Evolutionary conservation across 2,329 filamentous ascomycete species (phyloP), one percentile per base, ranked within the genome.

Genomic region (Cytospora piceicola): DNA sequence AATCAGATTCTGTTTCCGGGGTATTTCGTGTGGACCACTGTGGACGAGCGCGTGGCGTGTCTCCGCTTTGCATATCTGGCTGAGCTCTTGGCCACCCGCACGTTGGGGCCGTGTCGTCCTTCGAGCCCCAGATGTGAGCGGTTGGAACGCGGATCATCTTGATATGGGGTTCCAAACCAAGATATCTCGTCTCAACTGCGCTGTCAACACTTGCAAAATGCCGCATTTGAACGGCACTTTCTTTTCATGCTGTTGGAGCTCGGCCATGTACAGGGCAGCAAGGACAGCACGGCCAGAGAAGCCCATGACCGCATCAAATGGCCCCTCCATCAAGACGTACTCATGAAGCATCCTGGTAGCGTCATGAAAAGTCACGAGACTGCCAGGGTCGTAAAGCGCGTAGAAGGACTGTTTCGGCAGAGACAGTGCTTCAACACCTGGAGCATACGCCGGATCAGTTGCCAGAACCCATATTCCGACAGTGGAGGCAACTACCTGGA

Each of bases 171-270:
- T 57, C 32, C 11, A 39, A 22, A 17, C 54, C 54, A 34, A 57
- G 54, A 20, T 57, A 57, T 4, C 20, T 30, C 54, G 7, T 9
- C 24, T 57, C 54, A 24, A 36, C 24, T 12, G 32, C 32, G n/a
- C 17, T 57, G 32, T 17, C 54, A 5, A 57, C 54, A 27, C n/a
- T n/a, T n/a, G n/a, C n/a, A 57, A 57, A 22, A 57, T 57, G n/a
- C 15, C 54, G 24, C 22, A 57, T 12, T 57, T 39, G 17, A 57
- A 20, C 24, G 32, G 32, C 34, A 39, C 36, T 22, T 24, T 6
- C 36, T 57, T 14, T 11, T 8, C 53, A 1, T 30, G 53, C 4
- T 15, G 30, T 14, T 24, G 29, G 29, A 6, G 32, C 3, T 22
- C 30, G 15, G 17, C 0, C 3, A 56, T 22, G 32, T 57, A 57